These are phyloP conservation scores for Lotus japonicus DNA, from an alignment of 306 rosid genomes.

Conservation along the genomic window DNA sequence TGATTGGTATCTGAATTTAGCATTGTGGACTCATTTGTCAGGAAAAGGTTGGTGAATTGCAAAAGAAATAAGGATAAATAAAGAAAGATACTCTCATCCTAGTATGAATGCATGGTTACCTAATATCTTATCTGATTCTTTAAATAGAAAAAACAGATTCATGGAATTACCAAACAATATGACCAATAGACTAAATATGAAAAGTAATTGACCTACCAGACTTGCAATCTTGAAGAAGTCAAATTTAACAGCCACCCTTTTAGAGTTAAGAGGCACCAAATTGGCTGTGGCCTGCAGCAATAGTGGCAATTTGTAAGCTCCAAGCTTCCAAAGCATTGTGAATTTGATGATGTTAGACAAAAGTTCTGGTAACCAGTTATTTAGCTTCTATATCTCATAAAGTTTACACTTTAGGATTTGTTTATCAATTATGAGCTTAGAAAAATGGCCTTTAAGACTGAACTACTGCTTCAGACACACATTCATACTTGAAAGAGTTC, in stretches of 20 bases:
- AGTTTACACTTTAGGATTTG: too few species aligned
- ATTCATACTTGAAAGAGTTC: neutral
- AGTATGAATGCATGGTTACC: too few species aligned
- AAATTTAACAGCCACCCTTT: constrained; percentile 78
- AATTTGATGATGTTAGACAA: neutral
- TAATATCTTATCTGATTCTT: too few species aligned
- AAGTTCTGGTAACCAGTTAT: neutral
- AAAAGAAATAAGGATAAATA: neutral
- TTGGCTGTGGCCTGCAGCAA: constrained; percentile 75
- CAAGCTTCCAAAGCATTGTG: neutral
- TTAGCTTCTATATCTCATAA: neutral
- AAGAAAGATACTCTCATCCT: neutral
- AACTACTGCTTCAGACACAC: neutral
- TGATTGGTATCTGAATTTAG: constrained; percentile 59
- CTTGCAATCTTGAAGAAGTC: constrained; percentile 76
- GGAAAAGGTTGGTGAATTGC: neutral
- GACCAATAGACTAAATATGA: neutral
- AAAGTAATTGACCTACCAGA: constrained; percentile 45
- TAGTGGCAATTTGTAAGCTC: neutral
- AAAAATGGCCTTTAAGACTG: too few species aligned
- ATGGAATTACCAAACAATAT: too few species aligned
- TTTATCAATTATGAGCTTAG: too few species aligned
- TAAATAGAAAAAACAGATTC: too few species aligned
- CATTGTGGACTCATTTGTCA: constrained; percentile 3
- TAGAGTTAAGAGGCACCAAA: constrained; percentile 75